Evolutionary conservation across 2,329 filamentous ascomycete genomes (phyloP).

Genomic region (Pseudogymnoascus sp.): DNA sequence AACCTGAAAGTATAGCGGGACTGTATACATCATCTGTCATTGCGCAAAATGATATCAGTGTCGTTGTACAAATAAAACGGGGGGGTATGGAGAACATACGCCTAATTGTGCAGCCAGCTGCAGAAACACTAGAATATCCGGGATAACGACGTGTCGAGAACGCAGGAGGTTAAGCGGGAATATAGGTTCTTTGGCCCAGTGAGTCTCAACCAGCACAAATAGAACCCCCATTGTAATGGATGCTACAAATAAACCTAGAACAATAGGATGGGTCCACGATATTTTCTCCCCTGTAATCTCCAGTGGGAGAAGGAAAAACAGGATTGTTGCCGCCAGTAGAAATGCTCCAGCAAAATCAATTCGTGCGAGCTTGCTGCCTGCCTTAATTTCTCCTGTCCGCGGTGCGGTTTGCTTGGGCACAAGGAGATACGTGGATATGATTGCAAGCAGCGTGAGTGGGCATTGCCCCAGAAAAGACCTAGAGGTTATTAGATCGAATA

Average conservation of each 20-base stretch:
- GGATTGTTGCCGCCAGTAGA: slow-evolving; percentile 36
- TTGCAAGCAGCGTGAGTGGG: not conserved
- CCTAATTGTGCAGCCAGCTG: slow-evolving; percentile 52
- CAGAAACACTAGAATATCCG: slow-evolving; percentile 43
- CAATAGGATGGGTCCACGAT: slow-evolving; percentile 30
- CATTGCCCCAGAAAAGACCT: not conserved
- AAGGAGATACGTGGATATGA: slow-evolving; percentile 15
- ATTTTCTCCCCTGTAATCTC: slow-evolving; percentile 40
- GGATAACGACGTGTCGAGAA: slow-evolving; percentile 43
- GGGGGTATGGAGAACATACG: slow-evolving; percentile 30
- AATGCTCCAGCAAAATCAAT: slow-evolving; percentile 52
- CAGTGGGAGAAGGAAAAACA: slow-evolving; percentile 37
- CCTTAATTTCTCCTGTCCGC: slow-evolving; percentile 7
- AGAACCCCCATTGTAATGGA: slow-evolving; percentile 22
- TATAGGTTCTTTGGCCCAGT: slow-evolving; percentile 45
- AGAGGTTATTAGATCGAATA: not conserved
- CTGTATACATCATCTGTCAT: slow-evolving; percentile 50
- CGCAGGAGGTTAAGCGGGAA: slow-evolving; percentile 48
- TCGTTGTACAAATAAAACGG: not conserved
- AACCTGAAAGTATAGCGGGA: slow-evolving; percentile 64
- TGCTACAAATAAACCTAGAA: slow-evolving; percentile 27
- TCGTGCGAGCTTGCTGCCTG: slow-evolving; percentile 34
- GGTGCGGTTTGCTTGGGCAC: slow-evolving; percentile 10
- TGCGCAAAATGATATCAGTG: slow-evolving; percentile 1
- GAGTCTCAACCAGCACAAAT: slow-evolving; percentile 29